Conservation (phyloP, 2,329 filamentous ascomycete species). For the Nigrospora osmanthi region DNA sequence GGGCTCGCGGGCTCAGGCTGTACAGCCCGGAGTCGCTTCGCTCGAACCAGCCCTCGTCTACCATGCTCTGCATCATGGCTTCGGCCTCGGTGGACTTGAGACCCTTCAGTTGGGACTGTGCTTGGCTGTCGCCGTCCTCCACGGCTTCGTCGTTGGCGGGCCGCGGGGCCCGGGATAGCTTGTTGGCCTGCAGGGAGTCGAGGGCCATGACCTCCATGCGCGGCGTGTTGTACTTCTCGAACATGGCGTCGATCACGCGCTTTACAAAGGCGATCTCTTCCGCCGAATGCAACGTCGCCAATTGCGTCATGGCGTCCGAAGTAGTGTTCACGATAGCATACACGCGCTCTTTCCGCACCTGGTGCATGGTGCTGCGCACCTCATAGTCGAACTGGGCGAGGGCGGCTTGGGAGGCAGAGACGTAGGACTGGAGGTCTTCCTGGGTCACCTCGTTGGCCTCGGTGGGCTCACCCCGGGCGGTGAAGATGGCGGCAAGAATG, state of each 20-base stretch:
- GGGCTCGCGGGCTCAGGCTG: conserved; percentile 63
- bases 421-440: conserved; percentile 59
- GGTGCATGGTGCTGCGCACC: conserved; percentile 68
- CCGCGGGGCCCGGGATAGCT: conserved; percentile 49
- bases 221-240: conserved; percentile 75
- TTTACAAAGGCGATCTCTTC: conserved; percentile 90
- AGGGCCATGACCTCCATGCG: conserved; percentile 80
- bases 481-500: conserved; percentile 70
- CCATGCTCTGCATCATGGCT: conserved; percentile 57
- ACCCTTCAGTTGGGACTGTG: conserved; percentile 34
- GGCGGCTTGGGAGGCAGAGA: conserved; percentile 62
- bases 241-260: conserved; percentile 82
- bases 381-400: conserved; percentile 81
- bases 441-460: conserved; percentile 57
- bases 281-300: conserved; percentile 71
- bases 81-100: conserved; percentile 76
- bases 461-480: conserved; percentile 33
- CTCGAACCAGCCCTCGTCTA: conserved; percentile 80
- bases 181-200: conserved; percentile 69
- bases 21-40: conserved; percentile 66
- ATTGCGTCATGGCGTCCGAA: conserved; percentile 76
- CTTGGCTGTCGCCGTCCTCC: conserved; percentile 19
- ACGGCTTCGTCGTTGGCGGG: conserved; percentile 12
- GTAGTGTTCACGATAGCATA: conserved; percentile 85
- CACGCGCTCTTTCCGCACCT: conserved; percentile 56